Conservation (phyloP, 176 grass and related monocot species). For the Oryza glaberrima region DNA sequence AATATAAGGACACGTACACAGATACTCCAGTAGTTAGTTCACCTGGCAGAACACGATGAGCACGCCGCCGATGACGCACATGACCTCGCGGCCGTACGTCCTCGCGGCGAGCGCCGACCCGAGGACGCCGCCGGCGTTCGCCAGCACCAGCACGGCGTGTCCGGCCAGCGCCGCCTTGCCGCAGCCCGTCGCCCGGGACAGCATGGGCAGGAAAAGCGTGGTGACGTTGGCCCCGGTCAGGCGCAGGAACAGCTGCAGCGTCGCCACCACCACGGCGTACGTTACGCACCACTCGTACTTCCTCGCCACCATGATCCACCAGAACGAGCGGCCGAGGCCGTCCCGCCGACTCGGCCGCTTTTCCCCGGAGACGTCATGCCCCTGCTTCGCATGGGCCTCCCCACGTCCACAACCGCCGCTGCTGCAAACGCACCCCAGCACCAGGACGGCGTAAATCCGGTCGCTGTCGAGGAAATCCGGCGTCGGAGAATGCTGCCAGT, state of each 20-base stretch:
- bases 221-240: slow-evolving; percentile 12
- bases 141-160: not conserved
- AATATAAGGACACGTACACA: not conserved
- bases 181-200: slow-evolving; percentile 1
- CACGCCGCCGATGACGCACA: slow-evolving; percentile 22
- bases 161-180: not conserved
- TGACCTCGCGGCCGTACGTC: slow-evolving; percentile 18
- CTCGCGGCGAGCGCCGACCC: slow-evolving; percentile 12
- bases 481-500: not conserved
- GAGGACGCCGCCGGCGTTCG: slow-evolving; percentile 32
- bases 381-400: slow-evolving; percentile 1
- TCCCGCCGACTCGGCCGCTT: not conserved
- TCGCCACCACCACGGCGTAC: slow-evolving; percentile 3
- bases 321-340: not conserved
- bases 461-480: not conserved
- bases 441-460: not conserved
- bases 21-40: not conserved
- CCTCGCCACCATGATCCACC: not conserved
- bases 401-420: no score
- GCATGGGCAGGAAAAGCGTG: slow-evolving; percentile 30
- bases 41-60: slow-evolving; percentile 20
- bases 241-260: slow-evolving; percentile 41
- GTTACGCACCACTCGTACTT: not conserved
- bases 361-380: not conserved
- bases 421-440: not conserved